These are phyloP conservation scores for Gossypium mustelinum DNA, from an alignment of 345 rosid genomes.

Conservation along the genomic window DNA sequence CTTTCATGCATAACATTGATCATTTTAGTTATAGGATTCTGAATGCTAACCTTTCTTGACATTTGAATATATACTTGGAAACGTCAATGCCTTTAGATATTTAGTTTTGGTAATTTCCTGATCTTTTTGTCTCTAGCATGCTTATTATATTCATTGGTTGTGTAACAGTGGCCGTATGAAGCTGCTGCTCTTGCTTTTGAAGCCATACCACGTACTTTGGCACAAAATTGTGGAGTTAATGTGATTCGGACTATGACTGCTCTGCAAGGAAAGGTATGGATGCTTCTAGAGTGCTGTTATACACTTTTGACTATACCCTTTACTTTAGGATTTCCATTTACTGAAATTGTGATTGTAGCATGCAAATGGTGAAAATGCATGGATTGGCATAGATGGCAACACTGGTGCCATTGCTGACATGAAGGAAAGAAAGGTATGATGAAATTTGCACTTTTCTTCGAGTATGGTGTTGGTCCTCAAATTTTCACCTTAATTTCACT, in stretches of 20 bases:
- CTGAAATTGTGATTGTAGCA: slow-evolving; percentile 42
- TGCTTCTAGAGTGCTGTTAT: neutral
- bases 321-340: neutral
- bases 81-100: neutral
- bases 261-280: slow-evolving; percentile 78
- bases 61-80: neutral
- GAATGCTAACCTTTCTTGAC: neutral
- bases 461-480: neutral
- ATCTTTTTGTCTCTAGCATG: neutral
- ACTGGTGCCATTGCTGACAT: slow-evolving; percentile 85
- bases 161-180: slow-evolving; percentile 90
- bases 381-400: slow-evolving; percentile 92
- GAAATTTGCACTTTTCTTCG: neutral
- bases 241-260: slow-evolving; percentile 81
- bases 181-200: slow-evolving; percentile 97
- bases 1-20: neutral
- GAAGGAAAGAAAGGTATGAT: slow-evolving; percentile 75
- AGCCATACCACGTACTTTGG: slow-evolving; percentile 88
- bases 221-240: slow-evolving; percentile 80
- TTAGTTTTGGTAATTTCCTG: neutral
- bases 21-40: neutral
- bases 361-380: slow-evolving; percentile 95
- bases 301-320: neutral
- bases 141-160: slow-evolving; percentile 10
- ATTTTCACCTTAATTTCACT: neutral